These are phyloP conservation scores for Hyaloscypha bicolor DNA, from an alignment of 495 filamentous ascomycete genomes.

Conservation along the genomic window DNA sequence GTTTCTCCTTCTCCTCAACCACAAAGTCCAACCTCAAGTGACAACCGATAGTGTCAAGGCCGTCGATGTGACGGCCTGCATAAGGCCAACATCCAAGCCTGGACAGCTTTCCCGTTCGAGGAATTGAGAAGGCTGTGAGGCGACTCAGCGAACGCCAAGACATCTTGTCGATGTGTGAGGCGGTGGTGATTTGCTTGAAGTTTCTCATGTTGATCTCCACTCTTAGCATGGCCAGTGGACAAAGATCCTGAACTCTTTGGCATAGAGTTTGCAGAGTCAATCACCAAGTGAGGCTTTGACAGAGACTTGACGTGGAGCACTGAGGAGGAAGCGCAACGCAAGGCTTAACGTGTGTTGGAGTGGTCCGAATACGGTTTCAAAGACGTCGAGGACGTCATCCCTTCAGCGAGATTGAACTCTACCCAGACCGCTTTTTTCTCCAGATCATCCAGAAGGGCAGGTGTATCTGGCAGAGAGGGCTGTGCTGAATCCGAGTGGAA, in stretches of 20 bases:
- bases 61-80: neutral
- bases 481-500: neutral
- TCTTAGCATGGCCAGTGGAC: neutral
- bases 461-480: neutral
- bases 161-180: neutral
- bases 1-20: neutral
- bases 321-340: no score
- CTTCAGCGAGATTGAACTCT: neutral
- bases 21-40: neutral
- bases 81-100: neutral
- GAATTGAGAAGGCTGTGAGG: neutral
- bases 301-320: neutral
- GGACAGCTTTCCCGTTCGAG: neutral
- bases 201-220: neutral
- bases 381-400: neutral
- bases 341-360: neutral
- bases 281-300: neutral
- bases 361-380: neutral
- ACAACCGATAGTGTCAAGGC: neutral
- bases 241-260: neutral
- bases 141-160: neutral
- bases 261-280: neutral
- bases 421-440: neutral
- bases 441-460: neutral
- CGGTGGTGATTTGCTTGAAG: neutral